Percentiles rank a stretch among this genome's conserved stretches.
phyloP scores from a whole-genome alignment of 106 monocot genomes.

The Iris macrosiphon region DNA sequence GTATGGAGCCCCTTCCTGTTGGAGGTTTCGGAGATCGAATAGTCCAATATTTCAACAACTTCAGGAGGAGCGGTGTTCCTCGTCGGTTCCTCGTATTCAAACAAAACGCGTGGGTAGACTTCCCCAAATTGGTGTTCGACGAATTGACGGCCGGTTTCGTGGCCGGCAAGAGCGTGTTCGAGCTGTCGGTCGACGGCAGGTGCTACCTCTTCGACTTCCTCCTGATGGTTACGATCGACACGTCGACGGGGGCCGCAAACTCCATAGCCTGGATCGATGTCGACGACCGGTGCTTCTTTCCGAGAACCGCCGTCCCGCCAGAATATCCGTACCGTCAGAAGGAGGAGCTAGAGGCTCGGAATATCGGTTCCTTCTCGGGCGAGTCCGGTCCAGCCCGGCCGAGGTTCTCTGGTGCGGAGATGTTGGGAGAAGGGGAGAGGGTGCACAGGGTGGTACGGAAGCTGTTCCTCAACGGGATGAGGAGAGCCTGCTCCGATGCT shows the following conservation, averaged over 20 bases:
- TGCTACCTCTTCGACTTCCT: conserved; percentile 46
- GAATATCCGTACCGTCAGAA: neutral
- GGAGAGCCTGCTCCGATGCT: neutral
- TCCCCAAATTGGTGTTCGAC: conserved; percentile 19
- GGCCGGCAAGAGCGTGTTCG: conserved; percentile 22
- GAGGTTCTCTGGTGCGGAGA: neutral
- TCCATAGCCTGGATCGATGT: conserved; percentile 67
- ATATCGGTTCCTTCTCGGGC: too few species aligned
- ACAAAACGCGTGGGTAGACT: conserved; percentile 41
- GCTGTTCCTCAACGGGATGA: conserved; percentile 13
- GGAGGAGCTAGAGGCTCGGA: neutral
- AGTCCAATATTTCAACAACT: conserved; percentile 22
- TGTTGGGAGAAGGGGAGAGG: conserved; percentile 1
- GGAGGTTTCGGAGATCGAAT: too few species aligned
- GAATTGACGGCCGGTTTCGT: conserved; percentile 35
- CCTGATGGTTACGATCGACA: conserved; percentile 30
- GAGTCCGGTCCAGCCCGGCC: too few species aligned
- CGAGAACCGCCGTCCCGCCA: neutral
- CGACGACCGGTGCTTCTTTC: conserved; percentile 58
- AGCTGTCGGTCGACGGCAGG: conserved; percentile 16
- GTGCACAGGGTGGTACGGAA: conserved; percentile 9
- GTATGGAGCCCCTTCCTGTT: too few species aligned
- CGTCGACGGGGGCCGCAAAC: conserved; percentile 11
- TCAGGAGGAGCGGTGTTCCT: conserved; percentile 41
- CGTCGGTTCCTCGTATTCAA: conserved; percentile 33